Conservation (phyloP, 225 moss, liverwort and hornwort genomes). For the Physcomitrium patens region DNA sequence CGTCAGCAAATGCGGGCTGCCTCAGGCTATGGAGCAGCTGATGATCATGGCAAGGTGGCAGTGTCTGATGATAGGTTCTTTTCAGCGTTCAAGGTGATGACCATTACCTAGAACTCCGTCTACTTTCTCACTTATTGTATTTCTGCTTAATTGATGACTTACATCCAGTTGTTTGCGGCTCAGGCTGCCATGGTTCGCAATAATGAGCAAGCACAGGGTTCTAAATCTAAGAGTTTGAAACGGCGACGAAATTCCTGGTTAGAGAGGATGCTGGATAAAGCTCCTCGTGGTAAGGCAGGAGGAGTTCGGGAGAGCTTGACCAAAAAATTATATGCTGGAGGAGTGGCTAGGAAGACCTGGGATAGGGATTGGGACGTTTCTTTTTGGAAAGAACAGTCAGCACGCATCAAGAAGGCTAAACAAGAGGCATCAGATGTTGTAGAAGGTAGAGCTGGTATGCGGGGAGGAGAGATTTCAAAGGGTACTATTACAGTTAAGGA, state of each 20-base stretch:
- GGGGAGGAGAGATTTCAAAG: conserved; percentile 1
- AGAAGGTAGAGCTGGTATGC: conserved; percentile 44
- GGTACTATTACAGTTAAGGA: conserved; percentile 34
- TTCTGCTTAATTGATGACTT: conserved; percentile 22
- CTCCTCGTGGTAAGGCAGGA: conserved; percentile 63
- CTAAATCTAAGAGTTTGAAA: conserved; percentile 49
- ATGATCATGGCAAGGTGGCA: conserved; percentile 70
- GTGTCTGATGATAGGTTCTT: conserved; percentile 88
- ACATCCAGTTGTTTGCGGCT: conserved; percentile 32
- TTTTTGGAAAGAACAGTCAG: conserved; percentile 91
- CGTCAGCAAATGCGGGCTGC: conserved; percentile 80
- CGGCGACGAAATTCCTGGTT: conserved; percentile 66
- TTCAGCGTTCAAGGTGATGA: conserved; percentile 77
- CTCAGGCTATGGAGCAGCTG: conserved; percentile 69
- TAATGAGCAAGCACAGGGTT: conserved; percentile 59
- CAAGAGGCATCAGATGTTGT: conserved; percentile 65
- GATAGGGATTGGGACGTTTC: conserved; percentile 99
- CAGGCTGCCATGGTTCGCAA: conserved; percentile 78
- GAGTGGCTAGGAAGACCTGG: conserved; percentile 77
- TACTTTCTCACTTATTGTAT: conserved; percentile 1
- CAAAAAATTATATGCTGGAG: conserved; percentile 87
- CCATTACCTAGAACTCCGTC: conserved; percentile 8
- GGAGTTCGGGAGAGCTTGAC: conserved; percentile 84
- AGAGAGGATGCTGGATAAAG: conserved; percentile 71
- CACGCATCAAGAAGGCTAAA: conserved; percentile 61